Percentiles rank a stretch among this genome's conserved stretches.
phyloP scores from a whole-genome alignment of 1,139 yeast species.

The Blastobotrys malaysiensis region DNA sequence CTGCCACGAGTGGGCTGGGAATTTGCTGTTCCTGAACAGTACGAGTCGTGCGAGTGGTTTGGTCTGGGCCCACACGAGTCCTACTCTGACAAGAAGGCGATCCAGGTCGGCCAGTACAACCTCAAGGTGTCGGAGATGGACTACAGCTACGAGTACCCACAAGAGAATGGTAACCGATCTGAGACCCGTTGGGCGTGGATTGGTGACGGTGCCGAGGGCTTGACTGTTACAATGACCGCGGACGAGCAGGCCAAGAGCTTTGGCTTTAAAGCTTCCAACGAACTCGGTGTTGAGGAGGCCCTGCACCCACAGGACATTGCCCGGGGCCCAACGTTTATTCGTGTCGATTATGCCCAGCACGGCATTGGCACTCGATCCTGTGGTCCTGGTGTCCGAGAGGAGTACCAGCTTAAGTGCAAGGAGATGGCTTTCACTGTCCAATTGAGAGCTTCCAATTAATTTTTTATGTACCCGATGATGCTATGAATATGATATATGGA shows the following conservation, averaged over 20 bases:
- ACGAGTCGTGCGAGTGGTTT: slow-evolving; percentile 27
- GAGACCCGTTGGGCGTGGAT: slow-evolving; percentile 31
- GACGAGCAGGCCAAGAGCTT: slow-evolving; percentile 5
- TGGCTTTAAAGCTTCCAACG: slow-evolving; percentile 16
- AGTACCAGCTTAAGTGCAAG: slow-evolving; percentile 10
- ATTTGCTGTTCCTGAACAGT: slow-evolving; percentile 16
- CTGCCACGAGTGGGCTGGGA: slow-evolving; percentile 27
- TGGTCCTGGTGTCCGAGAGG: slow-evolving; percentile 29
- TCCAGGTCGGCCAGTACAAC: slow-evolving; percentile 23
- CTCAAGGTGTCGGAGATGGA: slow-evolving; percentile 20
- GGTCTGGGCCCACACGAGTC: slow-evolving; percentile 37
- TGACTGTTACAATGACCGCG: neutral
- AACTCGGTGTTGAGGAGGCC: slow-evolving; percentile 22
- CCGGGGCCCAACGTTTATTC: slow-evolving; percentile 17
- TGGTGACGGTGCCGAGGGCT: slow-evolving; percentile 1
- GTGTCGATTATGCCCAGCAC: slow-evolving; percentile 33
- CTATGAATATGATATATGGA: neutral
- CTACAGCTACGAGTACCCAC: slow-evolving; percentile 33
- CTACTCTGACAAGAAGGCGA: slow-evolving; percentile 32
- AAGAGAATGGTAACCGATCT: slow-evolving; percentile 35
- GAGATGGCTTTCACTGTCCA: neutral
- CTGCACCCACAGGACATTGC: slow-evolving; percentile 29
- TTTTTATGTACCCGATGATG: too few relatives aligned
- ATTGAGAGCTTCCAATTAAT: neutral
- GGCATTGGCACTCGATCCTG: slow-evolving; percentile 35